A percentile compares a stretch with the other conserved stretches of the same genome.
Evolutionary conservation across 805 yeast species (phyloP).

Genomic region (Blastobotrys terrestris): DNA sequence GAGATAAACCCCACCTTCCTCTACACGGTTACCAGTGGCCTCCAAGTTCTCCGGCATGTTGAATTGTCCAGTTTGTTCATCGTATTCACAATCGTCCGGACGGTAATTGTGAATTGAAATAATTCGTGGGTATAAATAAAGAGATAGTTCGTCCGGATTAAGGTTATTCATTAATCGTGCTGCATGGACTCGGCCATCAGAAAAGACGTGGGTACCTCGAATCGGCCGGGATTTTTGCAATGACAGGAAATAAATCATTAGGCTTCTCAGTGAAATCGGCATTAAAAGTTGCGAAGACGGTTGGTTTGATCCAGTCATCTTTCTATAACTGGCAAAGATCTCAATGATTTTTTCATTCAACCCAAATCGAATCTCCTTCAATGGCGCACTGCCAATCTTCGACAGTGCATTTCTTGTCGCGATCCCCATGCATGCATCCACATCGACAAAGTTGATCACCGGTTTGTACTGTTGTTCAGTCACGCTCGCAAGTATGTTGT

Average conservation of each 20-base stretch:
- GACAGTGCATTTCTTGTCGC: slow-evolving; percentile 46
- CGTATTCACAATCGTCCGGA: slow-evolving; percentile 48
- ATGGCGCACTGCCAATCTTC: slow-evolving; percentile 32
- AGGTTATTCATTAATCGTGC: slow-evolving; percentile 45
- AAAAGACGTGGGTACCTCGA: slow-evolving; percentile 42
- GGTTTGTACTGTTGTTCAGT: slow-evolving; percentile 59
- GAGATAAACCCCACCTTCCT: slow-evolving; percentile 71
- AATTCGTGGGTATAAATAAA: slow-evolving; percentile 73
- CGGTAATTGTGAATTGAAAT: slow-evolving; percentile 62
- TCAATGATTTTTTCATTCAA: slow-evolving; percentile 49
- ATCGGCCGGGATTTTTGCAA: slow-evolving; percentile 65
- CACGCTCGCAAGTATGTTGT: slow-evolving; percentile 76
- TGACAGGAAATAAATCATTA: slow-evolving; percentile 61
- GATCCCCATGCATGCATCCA: slow-evolving; percentile 53
- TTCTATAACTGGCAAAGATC: slow-evolving; percentile 54
- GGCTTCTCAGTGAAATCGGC: slow-evolving; percentile 71
- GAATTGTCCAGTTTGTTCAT: slow-evolving; percentile 32
- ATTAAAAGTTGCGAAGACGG: slow-evolving; percentile 62
- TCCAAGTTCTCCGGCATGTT: slow-evolving; percentile 45
- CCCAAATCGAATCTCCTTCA: slow-evolving; percentile 45
- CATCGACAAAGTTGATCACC: slow-evolving; percentile 74
- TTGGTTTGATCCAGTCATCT: slow-evolving; percentile 33
- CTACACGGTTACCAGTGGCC: slow-evolving; percentile 37
- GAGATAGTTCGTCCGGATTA: slow-evolving; percentile 51
- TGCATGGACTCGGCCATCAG: slow-evolving; percentile 61